These are phyloP conservation scores for Hymenoscyphus salicellus DNA, from an alignment of 2,329 filamentous ascomycete genomes.

Conservation along the genomic window DNA sequence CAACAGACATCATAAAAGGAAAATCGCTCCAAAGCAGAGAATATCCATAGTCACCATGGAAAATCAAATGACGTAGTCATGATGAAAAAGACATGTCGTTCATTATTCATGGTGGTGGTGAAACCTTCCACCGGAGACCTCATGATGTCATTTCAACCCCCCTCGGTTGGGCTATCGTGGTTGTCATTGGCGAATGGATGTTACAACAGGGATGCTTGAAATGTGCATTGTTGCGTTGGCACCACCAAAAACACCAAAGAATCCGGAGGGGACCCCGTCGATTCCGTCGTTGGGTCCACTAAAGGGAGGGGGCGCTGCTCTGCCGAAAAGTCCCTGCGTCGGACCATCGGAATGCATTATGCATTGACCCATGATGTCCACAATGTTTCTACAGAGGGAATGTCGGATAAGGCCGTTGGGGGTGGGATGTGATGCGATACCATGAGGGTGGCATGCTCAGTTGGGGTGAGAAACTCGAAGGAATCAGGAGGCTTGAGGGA, in stretches of 20 bases:
- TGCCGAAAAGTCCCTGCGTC: background rate
- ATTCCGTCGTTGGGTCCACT: background rate
- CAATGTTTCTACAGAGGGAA: background rate
- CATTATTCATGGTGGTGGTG: background rate
- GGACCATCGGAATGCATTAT: background rate
- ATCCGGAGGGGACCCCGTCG: background rate
- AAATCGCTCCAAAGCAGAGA: background rate
- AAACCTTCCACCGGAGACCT: background rate
- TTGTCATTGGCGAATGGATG: background rate
- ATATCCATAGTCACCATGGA: background rate
- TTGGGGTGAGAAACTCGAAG: background rate
- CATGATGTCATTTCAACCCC: background rate
- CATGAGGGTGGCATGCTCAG: background rate
- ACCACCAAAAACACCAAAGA: conserved; percentile 1
- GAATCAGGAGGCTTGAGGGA: background rate
- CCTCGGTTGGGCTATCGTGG: background rate
- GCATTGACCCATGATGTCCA: background rate
- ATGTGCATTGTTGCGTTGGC: conserved; percentile 1
- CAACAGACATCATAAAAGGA: background rate
- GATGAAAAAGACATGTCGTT: background rate
- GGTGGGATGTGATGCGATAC: background rate
- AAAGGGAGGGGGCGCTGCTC: background rate
- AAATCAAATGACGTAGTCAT: background rate
- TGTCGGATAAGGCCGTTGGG: background rate
- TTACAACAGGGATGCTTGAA: background rate